phyloP scores from a whole-genome alignment of 2,329 filamentous ascomycete genomes.

The Tolypocladium endophyticum region DNA sequence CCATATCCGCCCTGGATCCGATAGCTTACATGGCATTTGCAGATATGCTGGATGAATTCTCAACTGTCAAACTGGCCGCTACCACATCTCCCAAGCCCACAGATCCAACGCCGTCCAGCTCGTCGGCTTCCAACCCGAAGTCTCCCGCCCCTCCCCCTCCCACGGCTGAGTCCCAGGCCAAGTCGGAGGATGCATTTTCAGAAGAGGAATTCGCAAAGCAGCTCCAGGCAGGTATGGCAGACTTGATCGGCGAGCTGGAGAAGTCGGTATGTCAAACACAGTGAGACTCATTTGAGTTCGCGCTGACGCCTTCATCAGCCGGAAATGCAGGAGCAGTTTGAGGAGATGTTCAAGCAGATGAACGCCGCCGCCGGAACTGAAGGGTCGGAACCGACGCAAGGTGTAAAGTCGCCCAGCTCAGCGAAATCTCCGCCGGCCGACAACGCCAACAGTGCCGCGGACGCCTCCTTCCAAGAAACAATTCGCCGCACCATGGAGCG shows the following conservation, averaged over 20 bases:
- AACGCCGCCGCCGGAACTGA: constrained; percentile 35
- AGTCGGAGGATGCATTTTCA: constrained; percentile 33
- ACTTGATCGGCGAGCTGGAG: constrained; percentile 63
- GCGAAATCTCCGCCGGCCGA: constrained; percentile 21
- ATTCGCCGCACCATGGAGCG: constrained; percentile 92
- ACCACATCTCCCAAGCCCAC: constrained; percentile 12
- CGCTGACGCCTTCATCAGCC: constrained; percentile 26
- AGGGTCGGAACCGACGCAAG: constrained; percentile 5
- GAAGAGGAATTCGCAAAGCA: constrained; percentile 76
- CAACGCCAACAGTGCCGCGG: constrained; percentile 25
- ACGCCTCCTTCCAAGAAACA: constrained; percentile 76
- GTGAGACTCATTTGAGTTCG: no score
- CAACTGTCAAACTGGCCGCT: constrained; percentile 43
- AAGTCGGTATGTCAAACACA: constrained; percentile 36
- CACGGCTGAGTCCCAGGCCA: constrained; percentile 9
- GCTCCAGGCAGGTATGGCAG: constrained; percentile 83
- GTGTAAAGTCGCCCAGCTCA: constrained; percentile 13
- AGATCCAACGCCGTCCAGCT: constrained; percentile 10
- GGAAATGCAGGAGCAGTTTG: constrained; percentile 70
- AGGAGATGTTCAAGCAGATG: constrained; percentile 66
- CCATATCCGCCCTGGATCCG: not conserved
- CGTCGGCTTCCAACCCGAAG: constrained; percentile 24
- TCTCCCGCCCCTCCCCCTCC: constrained; percentile 13
- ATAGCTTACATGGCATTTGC: constrained; percentile 2
- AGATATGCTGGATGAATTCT: constrained; percentile 94